Base-by-base conservation (phyloP, 139 green algal genomes). In the Chlamydomonas sp. region DNA sequence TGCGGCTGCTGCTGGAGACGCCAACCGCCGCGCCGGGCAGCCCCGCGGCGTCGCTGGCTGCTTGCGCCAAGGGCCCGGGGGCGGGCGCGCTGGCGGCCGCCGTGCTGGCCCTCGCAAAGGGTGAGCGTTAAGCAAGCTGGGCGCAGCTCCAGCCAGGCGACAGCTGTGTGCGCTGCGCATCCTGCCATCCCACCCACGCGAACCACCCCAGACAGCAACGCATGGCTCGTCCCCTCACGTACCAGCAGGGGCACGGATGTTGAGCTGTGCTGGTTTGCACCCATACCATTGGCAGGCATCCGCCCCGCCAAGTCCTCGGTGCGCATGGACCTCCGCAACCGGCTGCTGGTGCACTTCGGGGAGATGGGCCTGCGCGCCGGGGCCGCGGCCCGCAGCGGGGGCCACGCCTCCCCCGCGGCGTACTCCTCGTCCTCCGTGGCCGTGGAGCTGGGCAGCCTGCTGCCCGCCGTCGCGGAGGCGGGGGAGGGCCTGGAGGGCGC, bases 271-370 rank as follows among this genome's bases (percentile, higher is more conserved):
- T 49, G 31, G 31, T 49, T 71, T 14, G 66, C 66, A 10, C 66
- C 12, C 66, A 71, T 10, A 10, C 10, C 66, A 71, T 71, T 71
- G 10, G 1, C 72, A 87, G 85, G 80, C 63, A 78, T 90, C 17
- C 83, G 64, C 20, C 15, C 79, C 8, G 89, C 90, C 0, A 67
- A 69, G 1, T 57, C 83, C 4, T 20, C 58, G 0, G 80, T 89
- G 1, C 89, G 91, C 8, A 93, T 91, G n/a, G 90, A 97, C 78
- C 77, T 97, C 20, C 92, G 90, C 20, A 77, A 90, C 7, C 91
- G 94, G 59, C 89, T 97, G 82, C 92, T 97, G 84, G 85, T 92
- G 8, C 86, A 97, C 67, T 97, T 97, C 83, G 85, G 90, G 8
- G 94, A 95, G 77, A 87, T 92, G 83, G 89, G 86, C 4, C 75